Conservation (phyloP, 2,329 filamentous ascomycete species). For the Echinosphaeria canescens region DNA sequence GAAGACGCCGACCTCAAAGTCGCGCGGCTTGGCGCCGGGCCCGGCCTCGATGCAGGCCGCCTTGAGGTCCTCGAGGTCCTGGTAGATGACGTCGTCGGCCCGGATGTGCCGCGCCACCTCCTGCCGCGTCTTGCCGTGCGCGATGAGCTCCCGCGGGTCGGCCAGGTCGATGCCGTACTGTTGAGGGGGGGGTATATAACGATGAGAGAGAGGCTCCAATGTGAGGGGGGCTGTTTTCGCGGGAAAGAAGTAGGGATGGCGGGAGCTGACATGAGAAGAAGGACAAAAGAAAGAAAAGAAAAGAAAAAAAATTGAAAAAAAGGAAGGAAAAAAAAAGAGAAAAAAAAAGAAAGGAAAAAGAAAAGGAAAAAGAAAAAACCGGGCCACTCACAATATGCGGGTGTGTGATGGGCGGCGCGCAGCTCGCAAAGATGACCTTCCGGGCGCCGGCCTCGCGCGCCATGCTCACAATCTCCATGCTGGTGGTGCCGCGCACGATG, state of each 20-base stretch:
- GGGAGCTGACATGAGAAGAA: too few species aligned
- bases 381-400: slow-evolving; percentile 79
- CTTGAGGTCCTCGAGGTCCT: slow-evolving; percentile 52
- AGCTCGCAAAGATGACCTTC: slow-evolving; percentile 67
- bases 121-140: slow-evolving; percentile 15
- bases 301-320: too few species aligned
- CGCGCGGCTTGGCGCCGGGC: slow-evolving; percentile 26
- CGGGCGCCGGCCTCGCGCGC: slow-evolving; percentile 64
- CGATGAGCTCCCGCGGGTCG: slow-evolving; percentile 17
- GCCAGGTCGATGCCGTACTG: slow-evolving; percentile 25
- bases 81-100: slow-evolving; percentile 31
- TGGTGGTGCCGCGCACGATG: slow-evolving; percentile 70
- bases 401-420: slow-evolving; percentile 63
- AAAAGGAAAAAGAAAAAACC: too few species aligned
- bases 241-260: too few species aligned
- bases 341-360: too few species aligned
- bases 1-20: slow-evolving; percentile 87
- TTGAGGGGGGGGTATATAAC: too few species aligned
- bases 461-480: slow-evolving; percentile 50
- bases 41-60: slow-evolving; percentile 55
- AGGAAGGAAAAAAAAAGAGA: too few species aligned
- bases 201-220: too few species aligned
- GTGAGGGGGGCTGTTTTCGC: too few species aligned
- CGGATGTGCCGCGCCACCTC: slow-evolving; percentile 20
- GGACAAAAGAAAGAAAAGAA: too few species aligned